A percentile compares a stretch with the other conserved stretches of the same genome.
Conservation (phyloP, 2,329 filamentous ascomycete species). For the Dactylonectria estremocensis region DNA sequence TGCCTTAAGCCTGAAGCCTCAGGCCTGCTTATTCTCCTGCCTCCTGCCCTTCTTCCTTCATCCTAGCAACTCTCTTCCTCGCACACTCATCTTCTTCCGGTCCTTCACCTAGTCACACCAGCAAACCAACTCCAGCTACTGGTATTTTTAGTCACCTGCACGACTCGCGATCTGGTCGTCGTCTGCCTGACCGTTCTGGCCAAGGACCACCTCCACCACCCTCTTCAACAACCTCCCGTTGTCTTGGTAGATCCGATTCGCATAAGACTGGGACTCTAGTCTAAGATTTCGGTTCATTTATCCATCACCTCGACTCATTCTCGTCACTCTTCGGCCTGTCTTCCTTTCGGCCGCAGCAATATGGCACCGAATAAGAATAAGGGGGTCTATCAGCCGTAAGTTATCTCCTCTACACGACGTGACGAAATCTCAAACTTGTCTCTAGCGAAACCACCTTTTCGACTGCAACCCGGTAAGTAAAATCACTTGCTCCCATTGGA, state of each 20-base stretch:
- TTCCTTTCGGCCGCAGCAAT: neutral
- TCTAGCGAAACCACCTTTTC: constrained; percentile 22
- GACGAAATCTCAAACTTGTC: neutral
- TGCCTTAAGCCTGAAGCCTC: neutral
- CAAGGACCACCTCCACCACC: neutral
- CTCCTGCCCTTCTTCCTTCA: neutral
- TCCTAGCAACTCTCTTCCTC: neutral
- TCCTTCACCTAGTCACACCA: neutral
- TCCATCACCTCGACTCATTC: neutral
- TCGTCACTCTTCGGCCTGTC: neutral
- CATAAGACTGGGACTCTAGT: neutral
- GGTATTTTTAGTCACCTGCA: neutral
- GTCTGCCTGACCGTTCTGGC: neutral
- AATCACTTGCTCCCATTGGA: no score
- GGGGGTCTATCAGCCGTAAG: constrained; percentile 34
- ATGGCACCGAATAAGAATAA: constrained; percentile 34
- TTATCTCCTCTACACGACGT: neutral
- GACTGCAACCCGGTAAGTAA: constrained; percentile 30
- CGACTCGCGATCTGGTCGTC: neutral
- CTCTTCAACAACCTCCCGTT: neutral
- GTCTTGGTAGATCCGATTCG: neutral
- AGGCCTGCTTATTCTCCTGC: neutral
- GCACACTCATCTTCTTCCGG: neutral
- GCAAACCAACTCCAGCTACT: neutral
- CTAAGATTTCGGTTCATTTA: no score